Evolutionary conservation across 2,329 filamentous ascomycete species (phyloP).

Genomic region (Incumbomyces lentus): DNA sequence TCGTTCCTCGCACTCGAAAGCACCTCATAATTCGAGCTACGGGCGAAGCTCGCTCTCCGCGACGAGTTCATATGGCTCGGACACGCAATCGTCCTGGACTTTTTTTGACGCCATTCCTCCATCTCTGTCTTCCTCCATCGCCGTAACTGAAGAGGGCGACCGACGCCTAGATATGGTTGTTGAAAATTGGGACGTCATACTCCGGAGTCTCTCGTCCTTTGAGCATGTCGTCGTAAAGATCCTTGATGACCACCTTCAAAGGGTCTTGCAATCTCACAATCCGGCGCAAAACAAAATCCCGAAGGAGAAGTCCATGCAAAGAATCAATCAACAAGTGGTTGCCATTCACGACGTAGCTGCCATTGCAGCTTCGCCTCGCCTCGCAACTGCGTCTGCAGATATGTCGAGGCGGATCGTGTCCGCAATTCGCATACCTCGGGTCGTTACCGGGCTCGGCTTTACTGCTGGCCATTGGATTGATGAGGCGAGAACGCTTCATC

Average conservation of each 20-base stretch:
- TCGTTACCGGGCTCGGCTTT: conserved; percentile 47
- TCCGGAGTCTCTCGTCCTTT: conserved; percentile 43
- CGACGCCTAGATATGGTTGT: conserved; percentile 46
- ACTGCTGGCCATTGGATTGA: conserved; percentile 51
- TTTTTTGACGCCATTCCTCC: conserved; percentile 21
- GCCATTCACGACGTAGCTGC: background rate
- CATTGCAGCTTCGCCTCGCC: conserved; percentile 38
- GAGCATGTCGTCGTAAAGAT: conserved; percentile 43
- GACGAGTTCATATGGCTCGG: conserved; percentile 19
- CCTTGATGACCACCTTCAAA: conserved; percentile 41
- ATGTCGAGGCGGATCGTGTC: conserved; percentile 41
- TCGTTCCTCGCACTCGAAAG: conserved; percentile 24
- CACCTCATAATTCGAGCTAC: conserved; percentile 8
- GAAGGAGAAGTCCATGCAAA: conserved; percentile 38
- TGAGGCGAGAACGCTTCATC: conserved; percentile 48
- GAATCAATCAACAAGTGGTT: conserved; percentile 35
- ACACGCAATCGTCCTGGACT: conserved; percentile 20
- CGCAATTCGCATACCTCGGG: conserved; percentile 46
- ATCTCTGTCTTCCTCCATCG: conserved; percentile 12
- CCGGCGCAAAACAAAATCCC: conserved; percentile 28
- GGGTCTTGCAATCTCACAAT: conserved; percentile 31
- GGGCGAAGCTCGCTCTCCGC: conserved; percentile 8
- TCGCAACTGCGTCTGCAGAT: conserved; percentile 35
- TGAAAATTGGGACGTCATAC: conserved; percentile 51
- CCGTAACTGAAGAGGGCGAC: conserved; percentile 25